phyloP scores from a whole-genome alignment of 1,284 basidiomycete species.

The Moesziomyces sp. region DNA sequence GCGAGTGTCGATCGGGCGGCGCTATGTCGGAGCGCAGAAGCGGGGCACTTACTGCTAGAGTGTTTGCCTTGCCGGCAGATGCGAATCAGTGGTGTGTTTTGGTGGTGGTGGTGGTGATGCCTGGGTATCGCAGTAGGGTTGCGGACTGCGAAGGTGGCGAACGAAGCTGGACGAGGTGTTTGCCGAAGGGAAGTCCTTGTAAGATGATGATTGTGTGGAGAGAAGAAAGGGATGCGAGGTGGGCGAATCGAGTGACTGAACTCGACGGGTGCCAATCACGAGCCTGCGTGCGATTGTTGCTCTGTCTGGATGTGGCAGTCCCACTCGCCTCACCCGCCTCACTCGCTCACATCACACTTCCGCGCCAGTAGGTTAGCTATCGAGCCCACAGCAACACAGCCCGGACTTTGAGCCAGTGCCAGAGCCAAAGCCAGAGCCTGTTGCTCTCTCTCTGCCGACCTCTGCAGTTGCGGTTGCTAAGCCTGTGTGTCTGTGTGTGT shows the following conservation, averaged over 20 bases:
- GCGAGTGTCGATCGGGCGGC: not conserved
- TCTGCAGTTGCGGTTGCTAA: not conserved
- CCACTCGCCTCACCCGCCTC: not conserved
- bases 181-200: not conserved
- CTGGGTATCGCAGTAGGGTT: not conserved
- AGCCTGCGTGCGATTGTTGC: not conserved
- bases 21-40: not conserved
- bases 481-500: not conserved
- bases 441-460: no score
- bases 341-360: not conserved
- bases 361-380: not conserved
- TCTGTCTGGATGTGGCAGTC: not conserved
- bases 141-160: not conserved
- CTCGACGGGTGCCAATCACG: no score
- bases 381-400: not conserved
- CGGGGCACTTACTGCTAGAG: conserved; percentile 28
- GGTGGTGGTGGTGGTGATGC: not conserved
- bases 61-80: conserved; percentile 28
- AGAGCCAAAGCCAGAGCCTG: no score
- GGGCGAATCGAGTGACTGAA: not conserved
- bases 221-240: not conserved
- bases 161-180: not conserved
- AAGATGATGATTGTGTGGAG: not conserved
- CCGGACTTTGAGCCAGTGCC: not conserved
- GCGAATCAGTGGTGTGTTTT: not conserved